These are phyloP conservation scores for Trichoderma gamsii DNA, from an alignment of 495 filamentous ascomycete genomes.

Conservation along the genomic window DNA sequence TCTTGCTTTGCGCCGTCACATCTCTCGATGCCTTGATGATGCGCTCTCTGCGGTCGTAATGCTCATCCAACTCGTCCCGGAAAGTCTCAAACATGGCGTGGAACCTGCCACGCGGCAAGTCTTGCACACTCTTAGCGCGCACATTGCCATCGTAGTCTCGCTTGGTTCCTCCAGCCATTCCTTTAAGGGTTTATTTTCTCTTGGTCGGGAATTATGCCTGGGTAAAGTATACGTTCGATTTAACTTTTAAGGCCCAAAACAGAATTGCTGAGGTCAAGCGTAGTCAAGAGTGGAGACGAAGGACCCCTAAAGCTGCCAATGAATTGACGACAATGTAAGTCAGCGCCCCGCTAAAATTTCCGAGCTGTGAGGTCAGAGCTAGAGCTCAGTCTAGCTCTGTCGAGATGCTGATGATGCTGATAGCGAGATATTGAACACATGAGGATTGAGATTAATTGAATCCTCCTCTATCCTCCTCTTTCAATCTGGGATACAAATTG, in stretches of 20 bases:
- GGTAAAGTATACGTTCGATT: too few species aligned
- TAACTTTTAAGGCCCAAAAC: too few species aligned
- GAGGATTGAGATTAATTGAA: background rate
- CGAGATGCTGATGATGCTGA: background rate
- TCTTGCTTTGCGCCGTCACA: constrained; percentile 91
- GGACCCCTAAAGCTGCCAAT: background rate
- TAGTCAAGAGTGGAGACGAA: background rate
- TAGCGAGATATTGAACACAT: background rate
- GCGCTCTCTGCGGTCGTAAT: constrained; percentile 86
- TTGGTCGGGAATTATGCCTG: too few species aligned
- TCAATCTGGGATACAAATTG: background rate
- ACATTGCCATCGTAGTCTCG: constrained; percentile 55
- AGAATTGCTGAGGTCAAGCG: background rate
- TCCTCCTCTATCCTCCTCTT: background rate
- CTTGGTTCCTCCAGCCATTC: constrained; percentile 49
- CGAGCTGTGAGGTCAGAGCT: constrained; percentile 9
- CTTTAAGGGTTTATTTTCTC: background rate
- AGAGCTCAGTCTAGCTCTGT: background rate
- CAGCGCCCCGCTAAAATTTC: background rate
- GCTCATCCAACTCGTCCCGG: constrained; percentile 82
- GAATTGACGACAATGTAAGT: background rate
- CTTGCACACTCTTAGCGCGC: constrained; percentile 30
- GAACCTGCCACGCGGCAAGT: constrained; percentile 42
- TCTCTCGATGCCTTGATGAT: constrained; percentile 85
- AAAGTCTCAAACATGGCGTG: constrained; percentile 80